A percentile compares a stretch with the other conserved stretches of the same genome.
These are phyloP conservation scores for Capsicum chinense DNA, from an alignment of 257 asterid species.

Conservation along the genomic window DNA sequence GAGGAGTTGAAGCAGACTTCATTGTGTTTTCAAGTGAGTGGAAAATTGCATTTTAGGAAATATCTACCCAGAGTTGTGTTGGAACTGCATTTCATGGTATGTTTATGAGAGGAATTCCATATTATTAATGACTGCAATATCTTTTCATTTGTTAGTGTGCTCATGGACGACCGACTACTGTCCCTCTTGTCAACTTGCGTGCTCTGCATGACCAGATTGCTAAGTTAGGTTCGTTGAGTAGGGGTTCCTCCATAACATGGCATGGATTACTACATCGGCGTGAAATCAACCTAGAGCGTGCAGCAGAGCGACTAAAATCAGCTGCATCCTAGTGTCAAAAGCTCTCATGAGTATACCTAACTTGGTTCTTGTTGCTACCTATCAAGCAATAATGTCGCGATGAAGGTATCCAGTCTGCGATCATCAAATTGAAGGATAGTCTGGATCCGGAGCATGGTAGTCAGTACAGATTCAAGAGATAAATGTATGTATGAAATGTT, in stretches of 20 bases:
- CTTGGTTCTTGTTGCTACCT: conserved; percentile 14
- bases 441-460: not conserved
- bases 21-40: conserved; percentile 89
- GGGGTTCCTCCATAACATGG: conserved; percentile 52
- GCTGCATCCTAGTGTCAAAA: conserved; percentile 35
- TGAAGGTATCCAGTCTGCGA: conserved; percentile 3
- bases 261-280: conserved; percentile 70
- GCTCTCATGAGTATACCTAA: not conserved
- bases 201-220: conserved; percentile 60
- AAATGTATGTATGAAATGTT: not conserved
- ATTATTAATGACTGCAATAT: conserved; percentile 13
- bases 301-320: conserved; percentile 56
- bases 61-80: not conserved
- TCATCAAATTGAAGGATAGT: not conserved
- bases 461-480: not conserved
- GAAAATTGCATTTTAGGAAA: conserved; percentile 22
- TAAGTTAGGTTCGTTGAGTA: conserved; percentile 45
- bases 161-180: conserved; percentile 96
- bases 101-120: not conserved
- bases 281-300: conserved; percentile 60
- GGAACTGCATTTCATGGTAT: not conserved
- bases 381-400: not conserved
- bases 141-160: conserved; percentile 67
- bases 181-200: conserved; percentile 76
- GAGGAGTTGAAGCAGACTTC: conserved; percentile 90